Base-by-base conservation (phyloP, 352 stramenopile species). In the Globisporangium nagaii region DNA sequence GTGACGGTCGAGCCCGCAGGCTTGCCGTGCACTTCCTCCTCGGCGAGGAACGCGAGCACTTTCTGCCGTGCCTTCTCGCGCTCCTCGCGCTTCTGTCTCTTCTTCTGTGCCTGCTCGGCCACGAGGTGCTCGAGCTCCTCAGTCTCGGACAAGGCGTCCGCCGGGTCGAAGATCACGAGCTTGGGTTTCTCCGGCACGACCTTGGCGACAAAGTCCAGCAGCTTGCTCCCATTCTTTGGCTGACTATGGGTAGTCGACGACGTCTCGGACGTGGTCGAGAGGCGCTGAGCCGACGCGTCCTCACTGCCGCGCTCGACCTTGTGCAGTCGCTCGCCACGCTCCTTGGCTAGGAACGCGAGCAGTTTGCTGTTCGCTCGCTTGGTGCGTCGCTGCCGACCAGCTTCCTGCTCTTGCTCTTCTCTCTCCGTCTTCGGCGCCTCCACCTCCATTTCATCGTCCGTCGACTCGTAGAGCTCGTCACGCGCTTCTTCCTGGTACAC, bases 401-500 rank as follows among this genome's bases (percentile, higher is more conserved):
- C n/a, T n/a, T n/a, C 32, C 40, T 50, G 31, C 17, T 63, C 45
- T 15, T 42, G 27, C 30, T 66, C 45, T 1, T 24, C 3, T n/a
- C n/a, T n/a, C 11, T 45, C 52, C 3, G 22, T 30, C 25, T 54
- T 61, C 22, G 17, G 12, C 19, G 30, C 37, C 9, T 28, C 37
- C 3, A 10, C 34, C 12, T 56, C 48, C 37, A 30, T 4, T 15
- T 60, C 53, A 4, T 63, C 58, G 35, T 63, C 52, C 0, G 45
- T 50, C 3, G 47, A 56, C n/a, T 36, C 56, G 24, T 78, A 60
- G 10, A 62, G 41, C 27, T 73, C 63, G 12, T 70, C 62, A 15
- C 75, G 17, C 58, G 70, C 19, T 75, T 90, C 75, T 7, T 87
- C 75, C 44, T 81, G 62, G 63, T 90, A 90, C n/a, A 90, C 74